Evolutionary conservation across 805 yeast species (phyloP).

Genomic region (Starmerella stigmatis): DNA sequence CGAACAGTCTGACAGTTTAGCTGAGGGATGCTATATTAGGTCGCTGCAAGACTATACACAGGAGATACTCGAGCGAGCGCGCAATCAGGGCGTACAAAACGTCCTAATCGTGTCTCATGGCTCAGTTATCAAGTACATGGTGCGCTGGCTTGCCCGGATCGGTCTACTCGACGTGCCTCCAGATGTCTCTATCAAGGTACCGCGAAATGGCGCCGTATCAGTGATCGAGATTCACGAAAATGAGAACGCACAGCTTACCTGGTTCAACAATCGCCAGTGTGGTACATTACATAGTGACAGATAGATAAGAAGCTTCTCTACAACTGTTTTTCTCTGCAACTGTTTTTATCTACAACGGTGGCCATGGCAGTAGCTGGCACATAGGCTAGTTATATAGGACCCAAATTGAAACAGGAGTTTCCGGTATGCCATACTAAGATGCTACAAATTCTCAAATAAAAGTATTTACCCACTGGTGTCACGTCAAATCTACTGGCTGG

Average conservation of each 20-base stretch:
- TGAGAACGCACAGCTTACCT: neutral
- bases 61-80: neutral
- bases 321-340: no score
- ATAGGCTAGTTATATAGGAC: no score
- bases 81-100: neutral
- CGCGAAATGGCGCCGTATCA: slow-evolving; percentile 5
- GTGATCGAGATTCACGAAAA: neutral
- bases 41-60: neutral
- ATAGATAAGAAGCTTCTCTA: no score
- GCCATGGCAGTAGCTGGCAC: no score
- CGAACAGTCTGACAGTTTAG: slow-evolving; percentile 2
- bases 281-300: no score
- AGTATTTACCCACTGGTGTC: no score
- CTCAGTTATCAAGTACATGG: slow-evolving; percentile 9
- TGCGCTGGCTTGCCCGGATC: slow-evolving; percentile 3
- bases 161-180: neutral
- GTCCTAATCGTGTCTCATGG: slow-evolving; percentile 12
- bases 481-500: no score
- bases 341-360: no score
- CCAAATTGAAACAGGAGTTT: no score
- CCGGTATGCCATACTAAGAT: no score
- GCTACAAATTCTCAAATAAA: no score
- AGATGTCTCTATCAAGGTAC: neutral
- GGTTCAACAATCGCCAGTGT: no score
- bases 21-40: slow-evolving; percentile 5